These are phyloP conservation scores for Cicer bijugum DNA, from an alignment of 306 rosid species.

Conservation along the genomic window DNA sequence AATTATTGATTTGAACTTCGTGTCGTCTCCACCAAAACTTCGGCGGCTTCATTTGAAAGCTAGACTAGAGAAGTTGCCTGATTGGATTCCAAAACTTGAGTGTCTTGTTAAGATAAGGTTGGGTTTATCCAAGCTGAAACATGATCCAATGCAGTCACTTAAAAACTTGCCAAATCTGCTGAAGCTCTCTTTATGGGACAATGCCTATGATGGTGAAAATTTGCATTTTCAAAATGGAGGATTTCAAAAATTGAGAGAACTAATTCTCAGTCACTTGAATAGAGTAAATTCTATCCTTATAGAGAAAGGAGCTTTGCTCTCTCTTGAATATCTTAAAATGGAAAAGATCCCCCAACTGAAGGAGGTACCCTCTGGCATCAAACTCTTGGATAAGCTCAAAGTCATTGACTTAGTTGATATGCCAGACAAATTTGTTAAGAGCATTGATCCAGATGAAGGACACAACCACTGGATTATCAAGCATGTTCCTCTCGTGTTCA, in stretches of 20 bases:
- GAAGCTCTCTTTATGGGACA: not conserved
- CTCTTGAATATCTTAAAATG: not conserved
- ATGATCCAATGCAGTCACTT: not conserved
- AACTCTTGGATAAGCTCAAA: constrained; percentile 7
- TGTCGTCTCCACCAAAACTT: not conserved
- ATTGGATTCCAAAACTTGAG: constrained; percentile 3
- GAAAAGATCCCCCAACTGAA: constrained; percentile 3
- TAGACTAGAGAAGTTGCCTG: not conserved
- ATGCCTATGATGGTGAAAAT: constrained; percentile 15
- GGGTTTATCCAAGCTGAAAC: not conserved
- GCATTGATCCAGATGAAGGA: constrained; percentile 1
- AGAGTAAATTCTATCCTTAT: not conserved
- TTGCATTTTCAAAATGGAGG: constrained; percentile 10
- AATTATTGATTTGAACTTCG: not conserved
- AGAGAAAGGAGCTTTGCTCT: not conserved
- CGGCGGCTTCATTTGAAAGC: not conserved
- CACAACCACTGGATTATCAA: constrained; percentile 14
- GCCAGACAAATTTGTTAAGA: constrained; percentile 12
- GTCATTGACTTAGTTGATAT: constrained; percentile 3
- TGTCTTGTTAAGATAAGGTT: constrained; percentile 16
- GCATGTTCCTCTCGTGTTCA: constrained; percentile 12
- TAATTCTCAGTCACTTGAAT: not conserved
- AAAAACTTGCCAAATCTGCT: constrained; percentile 9
- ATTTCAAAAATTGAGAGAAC: not conserved
- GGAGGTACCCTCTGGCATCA: constrained; percentile 20